Evolutionary conservation across 1,284 basidiomycete species (phyloP).

Genomic region (Grifola frondosa): DNA sequence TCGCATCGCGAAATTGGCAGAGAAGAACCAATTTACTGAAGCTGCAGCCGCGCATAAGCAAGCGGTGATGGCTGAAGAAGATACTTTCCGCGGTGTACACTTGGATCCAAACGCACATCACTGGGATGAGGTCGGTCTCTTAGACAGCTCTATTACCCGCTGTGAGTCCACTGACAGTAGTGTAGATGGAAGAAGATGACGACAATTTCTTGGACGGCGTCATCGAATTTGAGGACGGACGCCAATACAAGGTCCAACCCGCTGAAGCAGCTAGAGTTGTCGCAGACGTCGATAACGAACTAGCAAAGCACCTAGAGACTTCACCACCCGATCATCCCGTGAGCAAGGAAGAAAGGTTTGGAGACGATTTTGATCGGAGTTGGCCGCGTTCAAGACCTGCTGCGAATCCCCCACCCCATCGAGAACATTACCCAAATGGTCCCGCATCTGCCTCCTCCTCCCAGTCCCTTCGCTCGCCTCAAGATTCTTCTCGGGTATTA

Average conservation of each 20-base stretch:
- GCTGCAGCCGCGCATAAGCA: constrained; percentile 53
- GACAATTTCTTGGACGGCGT: constrained; percentile 87
- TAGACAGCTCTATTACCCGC: constrained; percentile 1
- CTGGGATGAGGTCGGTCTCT: constrained; percentile 85
- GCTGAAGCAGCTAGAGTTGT: constrained; percentile 37
- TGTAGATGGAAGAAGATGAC: constrained; percentile 84
- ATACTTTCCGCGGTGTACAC: constrained; percentile 90
- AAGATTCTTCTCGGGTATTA: constrained; percentile 62
- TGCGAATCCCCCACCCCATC: constrained; percentile 32
- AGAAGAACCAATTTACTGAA: constrained; percentile 33
- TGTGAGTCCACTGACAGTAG: constrained; percentile 2
- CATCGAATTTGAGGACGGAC: constrained; percentile 91
- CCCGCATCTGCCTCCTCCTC: constrained; percentile 37
- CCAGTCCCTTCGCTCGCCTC: constrained; percentile 46
- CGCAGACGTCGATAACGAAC: no score
- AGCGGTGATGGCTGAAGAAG: constrained; percentile 71
- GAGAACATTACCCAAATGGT: constrained; percentile 41
- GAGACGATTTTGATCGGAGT: constrained; percentile 89
- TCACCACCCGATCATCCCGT: constrained; percentile 40
- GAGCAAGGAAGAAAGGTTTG: constrained; percentile 77
- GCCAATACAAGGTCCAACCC: constrained; percentile 78
- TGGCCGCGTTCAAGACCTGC: constrained; percentile 74
- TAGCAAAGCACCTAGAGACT: constrained; percentile 10
- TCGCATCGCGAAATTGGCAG: constrained; percentile 27
- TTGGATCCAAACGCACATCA: constrained; percentile 90